Percentiles rank a stretch among this genome's conserved stretches.
phyloP scores from a whole-genome alignment of 106 monocot genomes.

The Posidonia australis region DNA sequence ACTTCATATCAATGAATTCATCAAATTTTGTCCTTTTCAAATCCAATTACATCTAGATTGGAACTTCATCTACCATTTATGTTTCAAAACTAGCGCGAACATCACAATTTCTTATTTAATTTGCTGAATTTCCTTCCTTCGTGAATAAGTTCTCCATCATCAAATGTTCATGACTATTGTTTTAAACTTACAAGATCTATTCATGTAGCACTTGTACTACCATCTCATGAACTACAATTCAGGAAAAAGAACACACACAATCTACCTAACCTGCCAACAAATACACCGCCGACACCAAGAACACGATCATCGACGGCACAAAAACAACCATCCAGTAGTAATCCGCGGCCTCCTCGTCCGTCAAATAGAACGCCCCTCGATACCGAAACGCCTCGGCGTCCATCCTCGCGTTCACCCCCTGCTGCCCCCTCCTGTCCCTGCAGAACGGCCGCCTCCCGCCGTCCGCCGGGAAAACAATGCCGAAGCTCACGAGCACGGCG shows the following conservation, averaged over 20 bases:
- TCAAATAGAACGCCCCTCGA: constrained; percentile 66
- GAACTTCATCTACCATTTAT: too few relatives aligned
- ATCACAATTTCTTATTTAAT: too few relatives aligned
- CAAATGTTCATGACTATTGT: too few relatives aligned
- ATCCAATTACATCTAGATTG: too few relatives aligned
- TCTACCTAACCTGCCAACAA: constrained; percentile 52
- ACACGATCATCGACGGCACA: constrained; percentile 58
- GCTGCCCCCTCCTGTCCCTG: constrained; percentile 38
- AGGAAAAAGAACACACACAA: not conserved
- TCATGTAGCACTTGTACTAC: too few relatives aligned
- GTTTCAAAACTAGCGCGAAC: too few relatives aligned
- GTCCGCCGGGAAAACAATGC: constrained; percentile 65
- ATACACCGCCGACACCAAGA: constrained; percentile 49
- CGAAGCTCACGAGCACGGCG: constrained; percentile 44
- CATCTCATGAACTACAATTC: too few relatives aligned
- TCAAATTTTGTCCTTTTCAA: too few relatives aligned
- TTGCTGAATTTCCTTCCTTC: too few relatives aligned
- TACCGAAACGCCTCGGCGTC: constrained; percentile 38
- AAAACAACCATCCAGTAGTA: constrained; percentile 96
- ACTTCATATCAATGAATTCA: too few relatives aligned
- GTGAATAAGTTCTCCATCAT: too few relatives aligned
- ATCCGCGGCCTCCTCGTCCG: constrained; percentile 70
- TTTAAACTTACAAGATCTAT: too few relatives aligned
- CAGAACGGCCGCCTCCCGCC: constrained; percentile 55
- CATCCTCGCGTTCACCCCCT: constrained; percentile 23